Conservation (phyloP, 768 basidiomycete genomes). For the Collybiopsis confluens region DNA sequence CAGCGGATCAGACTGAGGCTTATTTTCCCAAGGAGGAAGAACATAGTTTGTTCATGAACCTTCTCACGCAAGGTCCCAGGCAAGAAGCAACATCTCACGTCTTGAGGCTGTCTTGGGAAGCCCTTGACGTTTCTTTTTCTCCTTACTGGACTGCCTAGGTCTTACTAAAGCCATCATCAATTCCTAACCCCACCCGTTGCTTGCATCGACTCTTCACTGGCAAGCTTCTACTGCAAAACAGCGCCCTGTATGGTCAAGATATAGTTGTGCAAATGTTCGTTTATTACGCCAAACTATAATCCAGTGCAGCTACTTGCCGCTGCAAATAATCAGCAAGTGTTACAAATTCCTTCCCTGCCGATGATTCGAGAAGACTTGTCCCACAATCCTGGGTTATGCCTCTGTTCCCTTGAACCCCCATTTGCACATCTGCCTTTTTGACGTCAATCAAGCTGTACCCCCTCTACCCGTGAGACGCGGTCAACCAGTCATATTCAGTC, state of each 20-base stretch:
- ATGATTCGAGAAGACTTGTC: background rate
- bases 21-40: no score
- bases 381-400: slow-evolving; percentile 6
- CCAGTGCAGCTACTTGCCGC: no score
- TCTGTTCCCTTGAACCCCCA: background rate
- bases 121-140: background rate
- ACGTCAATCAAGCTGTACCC: background rate
- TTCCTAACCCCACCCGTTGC: no score
- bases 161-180: no score
- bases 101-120: background rate
- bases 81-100: background rate
- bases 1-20: no score
- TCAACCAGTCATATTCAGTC: background rate
- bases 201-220: no score
- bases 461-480: background rate
- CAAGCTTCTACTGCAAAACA: no score
- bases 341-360: background rate
- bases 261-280: no score
- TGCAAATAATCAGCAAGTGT: background rate
- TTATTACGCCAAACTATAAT: no score
- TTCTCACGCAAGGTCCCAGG: no score
- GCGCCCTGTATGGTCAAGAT: no score
- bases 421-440: background rate
- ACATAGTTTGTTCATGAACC: no score
- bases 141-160: background rate